Conservation (phyloP, 164 flowering plant species). For the Piper betle region DNA sequence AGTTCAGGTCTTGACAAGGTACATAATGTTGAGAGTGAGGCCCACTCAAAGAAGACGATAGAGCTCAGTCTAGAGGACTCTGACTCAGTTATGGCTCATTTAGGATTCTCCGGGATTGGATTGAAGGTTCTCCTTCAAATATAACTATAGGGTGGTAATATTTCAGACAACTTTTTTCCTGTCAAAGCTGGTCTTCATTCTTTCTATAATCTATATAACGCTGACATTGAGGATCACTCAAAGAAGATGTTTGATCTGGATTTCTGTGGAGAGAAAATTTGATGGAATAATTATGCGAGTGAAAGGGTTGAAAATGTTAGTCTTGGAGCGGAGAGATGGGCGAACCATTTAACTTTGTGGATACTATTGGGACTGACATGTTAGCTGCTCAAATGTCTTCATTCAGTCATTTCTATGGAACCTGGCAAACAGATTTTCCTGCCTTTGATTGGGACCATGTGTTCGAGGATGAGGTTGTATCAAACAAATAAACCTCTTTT, state of each 20-base stretch:
- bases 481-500: constrained; percentile 5
- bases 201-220: background rate
- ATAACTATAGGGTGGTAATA: constrained; percentile 5
- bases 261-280: constrained; percentile 8
- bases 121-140: constrained; percentile 14
- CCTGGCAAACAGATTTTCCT: background rate
- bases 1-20: too few species aligned
- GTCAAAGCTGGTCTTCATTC: background rate
- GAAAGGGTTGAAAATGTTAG: constrained; percentile 7
- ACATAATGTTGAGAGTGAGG: too few species aligned
- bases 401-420: background rate
- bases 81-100: constrained; percentile 33
- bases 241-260: constrained; percentile 8
- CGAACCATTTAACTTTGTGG: background rate
- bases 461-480: constrained; percentile 30
- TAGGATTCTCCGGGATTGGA: constrained; percentile 25
- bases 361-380: background rate
- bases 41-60: too few species aligned
- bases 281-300: constrained; percentile 3
- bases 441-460: constrained; percentile 80
- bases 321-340: background rate
- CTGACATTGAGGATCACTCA: constrained; percentile 4
- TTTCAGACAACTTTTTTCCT: constrained; percentile 2
- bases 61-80: too few species aligned
- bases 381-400: constrained; percentile 1